Base-by-base conservation (phyloP, 225 moss, liverwort and hornwort species). In the Pseudoscleropodium purum region DNA sequence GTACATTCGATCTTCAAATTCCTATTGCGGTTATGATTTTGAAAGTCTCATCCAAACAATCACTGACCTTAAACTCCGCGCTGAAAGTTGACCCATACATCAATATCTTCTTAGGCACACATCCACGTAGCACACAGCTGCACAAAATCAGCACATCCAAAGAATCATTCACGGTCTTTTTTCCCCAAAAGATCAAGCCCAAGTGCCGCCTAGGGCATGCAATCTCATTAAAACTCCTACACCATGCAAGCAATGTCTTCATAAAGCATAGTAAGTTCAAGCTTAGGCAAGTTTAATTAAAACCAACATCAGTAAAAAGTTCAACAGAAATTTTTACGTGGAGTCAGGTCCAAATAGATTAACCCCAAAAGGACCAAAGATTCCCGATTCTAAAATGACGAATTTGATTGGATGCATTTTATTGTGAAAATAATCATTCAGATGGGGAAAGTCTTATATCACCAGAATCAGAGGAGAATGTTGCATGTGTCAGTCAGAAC, bases 91-190 rank as follows among this genome's bases (percentile, higher is more conserved):
- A 96, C 70, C 94, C 96, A 81, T 98, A 98, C 57, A 98, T 96
- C 49, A 98, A 86, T 54, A 98, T 97, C 73, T 97, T 98, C 88
- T 98, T 98, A 23, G 97, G 98, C 62, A 98, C 97, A 88, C 98
- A 98, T 87, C 98, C 98, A 45, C 97, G 91, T 79, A 98, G 86
- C 41, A 94, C 97, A 67, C 97, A 97, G 21, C 94, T 96, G 91
- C 89, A 30, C 33, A 77, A 33, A 61, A 37, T 72, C 64, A 64
- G 77, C 90, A 90, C 27, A 82, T 89, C 36, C 77, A 20, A 21
- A 49, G 16, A 23, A 59, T 75, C 41, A 87, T 39, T 37, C 36
- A 73, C 34, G 36, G 24, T 26, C n/a, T 61, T 45, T 18, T n/a
- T 45, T 24, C 25, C 33, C 52, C 41, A 17, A 7, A 52, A 39